Evolutionary conservation across 352 stramenopile genomes (phyloP).

Genomic region (Pythium aquatile): DNA sequence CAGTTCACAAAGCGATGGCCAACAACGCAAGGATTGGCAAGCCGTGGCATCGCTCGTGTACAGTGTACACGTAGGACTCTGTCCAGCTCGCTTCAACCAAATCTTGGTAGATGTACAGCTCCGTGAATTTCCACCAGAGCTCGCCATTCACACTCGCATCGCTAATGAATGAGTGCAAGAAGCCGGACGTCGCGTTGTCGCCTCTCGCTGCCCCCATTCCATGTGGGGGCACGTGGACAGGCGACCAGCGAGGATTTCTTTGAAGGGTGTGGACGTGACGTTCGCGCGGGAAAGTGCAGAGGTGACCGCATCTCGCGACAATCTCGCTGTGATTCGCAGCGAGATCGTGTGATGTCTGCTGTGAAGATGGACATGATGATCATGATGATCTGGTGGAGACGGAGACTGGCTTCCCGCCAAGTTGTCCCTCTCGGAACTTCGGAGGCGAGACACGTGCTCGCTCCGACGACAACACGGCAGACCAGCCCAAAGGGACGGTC

Average conservation of each 20-base stretch:
- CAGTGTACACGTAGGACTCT: background rate
- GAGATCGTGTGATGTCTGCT: background rate
- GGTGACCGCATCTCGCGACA: background rate
- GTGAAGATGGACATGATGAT: background rate
- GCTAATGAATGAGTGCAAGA: background rate
- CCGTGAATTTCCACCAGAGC: no score
- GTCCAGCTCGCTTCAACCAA: slow-evolving; percentile 3
- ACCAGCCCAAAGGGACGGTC: background rate
- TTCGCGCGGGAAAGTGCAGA: background rate
- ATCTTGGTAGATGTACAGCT: no score
- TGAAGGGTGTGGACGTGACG: slow-evolving; percentile 6
- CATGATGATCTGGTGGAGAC: background rate
- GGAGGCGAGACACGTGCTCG: background rate
- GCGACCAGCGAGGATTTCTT: background rate
- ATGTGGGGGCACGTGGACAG: background rate
- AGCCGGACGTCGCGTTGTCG: background rate
- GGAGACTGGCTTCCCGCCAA: background rate
- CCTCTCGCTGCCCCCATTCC: background rate
- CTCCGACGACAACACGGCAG: background rate
- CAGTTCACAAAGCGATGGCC: background rate
- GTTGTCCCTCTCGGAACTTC: slow-evolving; percentile 1
- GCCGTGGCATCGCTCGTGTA: background rate
- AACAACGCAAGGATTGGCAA: background rate
- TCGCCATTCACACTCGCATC: background rate
- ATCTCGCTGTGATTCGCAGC: background rate